Base-by-base conservation (phyloP, 768 basidiomycete species). In the Hydnum rufescens region DNA sequence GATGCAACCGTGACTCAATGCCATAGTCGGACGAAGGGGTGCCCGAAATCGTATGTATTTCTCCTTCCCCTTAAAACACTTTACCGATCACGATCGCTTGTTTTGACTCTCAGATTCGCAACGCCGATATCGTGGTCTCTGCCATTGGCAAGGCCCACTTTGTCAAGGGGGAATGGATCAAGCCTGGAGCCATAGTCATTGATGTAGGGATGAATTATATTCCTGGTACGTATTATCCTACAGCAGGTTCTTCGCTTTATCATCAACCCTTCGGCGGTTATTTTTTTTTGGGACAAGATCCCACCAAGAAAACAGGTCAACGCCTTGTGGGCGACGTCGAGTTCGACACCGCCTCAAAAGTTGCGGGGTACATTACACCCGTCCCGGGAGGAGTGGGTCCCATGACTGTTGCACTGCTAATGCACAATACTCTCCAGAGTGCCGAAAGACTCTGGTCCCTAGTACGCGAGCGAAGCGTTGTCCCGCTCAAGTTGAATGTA, bases 301-400 rank as follows among this genome's bases (percentile, higher is more conserved):
- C 76, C 1, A 81, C 78, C 57, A 96, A 90, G 67, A 97, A 97
- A 67, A 82, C 86, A 13, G 95, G 95, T 34, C 82, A 90, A 61
- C 82, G 93, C 54, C 74, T 99, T 5, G 90, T 97, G 53, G 95
- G 95, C 34, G 95, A 99, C 65, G 92, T 97, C 49, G 79, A 95
- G 56, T 97, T 77, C 61, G 71, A 71, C 4, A 71, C 81, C 4
- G 92, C 87, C n/a, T 67, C 74, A 25, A 61, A 69, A 43, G 76
- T 82, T 54, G 93, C 95, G 1, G 84, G 86, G 1, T 69, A 82
- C 66, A 95, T 99, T 60, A 99, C 95, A 0, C 95, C 95, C 22
- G 95, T 99, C 25, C 95, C 95, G 0, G 95, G 95, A 65, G 95
- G 95, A 53, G 95, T 99, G 51, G 95, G 95, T 8, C 95, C 95